phyloP scores from a whole-genome alignment of 768 basidiomycete species.

The Trametes punicea region DNA sequence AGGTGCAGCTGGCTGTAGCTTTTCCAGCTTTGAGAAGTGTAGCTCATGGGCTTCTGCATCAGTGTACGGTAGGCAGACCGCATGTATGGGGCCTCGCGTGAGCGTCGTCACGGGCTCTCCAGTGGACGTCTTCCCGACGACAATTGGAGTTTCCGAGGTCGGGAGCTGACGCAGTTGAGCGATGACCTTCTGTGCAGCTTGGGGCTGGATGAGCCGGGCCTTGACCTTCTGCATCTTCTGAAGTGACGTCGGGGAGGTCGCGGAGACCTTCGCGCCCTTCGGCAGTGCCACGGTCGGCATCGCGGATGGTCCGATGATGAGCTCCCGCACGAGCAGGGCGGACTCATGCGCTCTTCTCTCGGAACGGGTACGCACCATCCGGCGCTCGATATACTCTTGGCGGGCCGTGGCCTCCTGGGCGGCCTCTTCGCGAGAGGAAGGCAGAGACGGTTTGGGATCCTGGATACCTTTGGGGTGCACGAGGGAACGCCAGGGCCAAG shows the following conservation, averaged over 20 bases:
- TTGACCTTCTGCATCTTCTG: conserved; percentile 64
- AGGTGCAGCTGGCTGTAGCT: conserved; percentile 14
- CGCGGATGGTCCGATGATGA: conserved; percentile 58
- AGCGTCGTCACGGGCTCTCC: conserved; percentile 35
- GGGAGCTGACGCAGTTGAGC: conserved; percentile 65
- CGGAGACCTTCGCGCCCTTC: conserved; percentile 35
- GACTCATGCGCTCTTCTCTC: conserved; percentile 63
- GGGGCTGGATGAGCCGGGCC: conserved; percentile 60
- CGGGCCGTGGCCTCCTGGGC: conserved; percentile 6
- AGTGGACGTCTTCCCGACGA: conserved; percentile 19
- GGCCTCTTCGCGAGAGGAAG: conserved; percentile 7
- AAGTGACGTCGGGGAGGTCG: conserved; percentile 32
- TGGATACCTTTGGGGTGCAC: conserved; percentile 12
- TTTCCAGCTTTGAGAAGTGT: conserved; percentile 52
- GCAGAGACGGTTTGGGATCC: conserved; percentile 10
- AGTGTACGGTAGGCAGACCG: conserved; percentile 64
- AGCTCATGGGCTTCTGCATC: conserved; percentile 60
- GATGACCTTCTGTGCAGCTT: conserved; percentile 68
- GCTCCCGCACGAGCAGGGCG: conserved; percentile 58
- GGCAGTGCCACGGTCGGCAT: conserved; percentile 28
- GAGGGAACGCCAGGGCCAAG: conserved; percentile 17
- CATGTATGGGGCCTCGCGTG: conserved; percentile 58
- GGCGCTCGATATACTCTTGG: conserved; percentile 13
- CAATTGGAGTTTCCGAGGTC: conserved; percentile 35
- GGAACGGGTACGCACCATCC: conserved; percentile 32